Evolutionary conservation across 129 eudicot species (phyloP), one percentile per base, ranked within the genome.

Genomic region (Scalesia atractyloides): DNA sequence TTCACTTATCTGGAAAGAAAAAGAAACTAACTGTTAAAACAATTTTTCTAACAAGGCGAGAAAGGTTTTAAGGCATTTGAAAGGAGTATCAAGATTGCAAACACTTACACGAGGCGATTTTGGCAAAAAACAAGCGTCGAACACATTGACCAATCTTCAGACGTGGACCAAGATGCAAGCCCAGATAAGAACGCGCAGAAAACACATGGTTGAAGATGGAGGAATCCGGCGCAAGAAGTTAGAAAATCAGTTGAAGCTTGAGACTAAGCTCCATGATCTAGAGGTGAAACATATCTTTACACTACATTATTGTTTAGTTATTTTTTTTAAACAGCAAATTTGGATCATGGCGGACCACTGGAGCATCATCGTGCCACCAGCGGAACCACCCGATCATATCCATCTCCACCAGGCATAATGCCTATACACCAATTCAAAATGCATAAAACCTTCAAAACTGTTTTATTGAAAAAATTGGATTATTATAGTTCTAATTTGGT

Each of bases 221-320:
- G 91, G 88, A 59, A 83, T 86, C 60, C 90, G 69, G 77, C 91
- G 79, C 74, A 94, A 88, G 84, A 90, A 86, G 66, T 80, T 86
- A 52, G 99, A 95, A 83, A 90, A 77, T 85, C 96, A 95, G 66
- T 48, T 85, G 73, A 88, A 78, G 84, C 97, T 86, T 7, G 94
- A 95, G 73, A 89, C 94, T 51, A 90, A 84, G 84, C 84, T 86
- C 71, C 89, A 80, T 77, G 89, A 78, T 78, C 73, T 84, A 47
- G 94, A 88, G 91, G 97, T 95, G 66, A 68, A 67, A 74, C 37
- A 20, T 46, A 2, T 62, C 17, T 41, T 41, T 39, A 5, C 10
- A 41, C 73, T 68, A 22, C 10, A 5, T 19, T 3, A 19, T 19
- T 54, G 7, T 18, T 54, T 54, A 54, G 22, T 19, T 54, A 54